phyloP scores from a whole-genome alignment of 768 basidiomycete species.

The Suillus paluster region DNA sequence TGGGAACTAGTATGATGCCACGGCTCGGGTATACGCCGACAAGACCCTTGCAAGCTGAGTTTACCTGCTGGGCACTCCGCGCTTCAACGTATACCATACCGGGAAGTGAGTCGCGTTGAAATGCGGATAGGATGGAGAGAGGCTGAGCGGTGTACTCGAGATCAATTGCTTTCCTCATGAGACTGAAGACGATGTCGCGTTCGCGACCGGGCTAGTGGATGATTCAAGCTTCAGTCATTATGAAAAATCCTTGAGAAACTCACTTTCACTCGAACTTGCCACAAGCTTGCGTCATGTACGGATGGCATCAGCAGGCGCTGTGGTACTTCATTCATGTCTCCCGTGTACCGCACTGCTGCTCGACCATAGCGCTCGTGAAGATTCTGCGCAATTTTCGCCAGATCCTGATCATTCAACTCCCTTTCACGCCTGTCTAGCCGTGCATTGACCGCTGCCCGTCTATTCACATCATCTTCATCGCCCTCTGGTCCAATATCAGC shows the following conservation, averaged over 20 bases:
- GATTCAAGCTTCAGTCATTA: background rate
- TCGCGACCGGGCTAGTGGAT: slow-evolving; percentile 80
- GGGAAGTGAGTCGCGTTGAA: slow-evolving; percentile 92
- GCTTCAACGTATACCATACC: slow-evolving; percentile 99
- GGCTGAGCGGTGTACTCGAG: slow-evolving; percentile 78
- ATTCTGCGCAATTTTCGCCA: slow-evolving; percentile 83
- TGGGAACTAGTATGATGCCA: slow-evolving; percentile 85
- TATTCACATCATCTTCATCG: slow-evolving; percentile 60
- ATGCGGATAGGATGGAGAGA: slow-evolving; percentile 89
- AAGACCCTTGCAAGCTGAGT: slow-evolving; percentile 83
- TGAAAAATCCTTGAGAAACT: slow-evolving; percentile 18
- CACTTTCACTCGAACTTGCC: slow-evolving; percentile 95
- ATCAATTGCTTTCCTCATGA: slow-evolving; percentile 92
- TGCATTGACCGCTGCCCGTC: slow-evolving; percentile 63
- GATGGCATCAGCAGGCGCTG: slow-evolving; percentile 95
- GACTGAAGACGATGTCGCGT: slow-evolving; percentile 89
- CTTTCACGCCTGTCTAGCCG: slow-evolving; percentile 72
- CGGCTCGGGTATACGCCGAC: slow-evolving; percentile 90
- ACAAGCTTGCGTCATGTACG: slow-evolving; percentile 92
- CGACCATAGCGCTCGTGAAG: slow-evolving; percentile 79
- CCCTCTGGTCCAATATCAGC: slow-evolving; percentile 63
- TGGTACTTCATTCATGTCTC: slow-evolving; percentile 92
- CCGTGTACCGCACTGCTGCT: slow-evolving; percentile 75
- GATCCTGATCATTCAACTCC: slow-evolving; percentile 76
- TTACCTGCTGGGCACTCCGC: slow-evolving; percentile 83